A percentile compares a stretch with the other conserved stretches of the same genome.
These are phyloP conservation scores for Globisporangium nunn DNA, from an alignment of 352 stramenopile genomes.

Conservation along the genomic window DNA sequence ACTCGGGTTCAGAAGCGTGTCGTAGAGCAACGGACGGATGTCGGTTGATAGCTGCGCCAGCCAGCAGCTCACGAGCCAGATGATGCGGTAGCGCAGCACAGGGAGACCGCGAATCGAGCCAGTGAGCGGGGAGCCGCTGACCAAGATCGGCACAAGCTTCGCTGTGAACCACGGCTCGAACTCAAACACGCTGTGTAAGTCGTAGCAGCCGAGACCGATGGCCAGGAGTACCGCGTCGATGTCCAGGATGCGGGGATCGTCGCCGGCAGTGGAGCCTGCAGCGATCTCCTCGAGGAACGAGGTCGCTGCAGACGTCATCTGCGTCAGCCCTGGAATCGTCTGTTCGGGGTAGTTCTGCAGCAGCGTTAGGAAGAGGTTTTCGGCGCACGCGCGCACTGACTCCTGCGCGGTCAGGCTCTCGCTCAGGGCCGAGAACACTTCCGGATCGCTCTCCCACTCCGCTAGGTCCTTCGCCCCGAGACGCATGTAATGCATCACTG, in stretches of 20 bases:
- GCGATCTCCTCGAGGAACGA: conserved; percentile 39
- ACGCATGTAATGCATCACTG: conserved; percentile 76
- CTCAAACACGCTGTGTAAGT: conserved; percentile 82
- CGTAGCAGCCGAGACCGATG: conserved; percentile 77
- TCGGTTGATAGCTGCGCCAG: conserved; percentile 67
- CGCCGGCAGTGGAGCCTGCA: conserved; percentile 3
- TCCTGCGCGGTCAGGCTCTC: conserved; percentile 76
- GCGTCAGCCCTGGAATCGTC: conserved; percentile 60
- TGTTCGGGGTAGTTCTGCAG: conserved; percentile 65
- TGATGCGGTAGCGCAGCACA: conserved; percentile 64
- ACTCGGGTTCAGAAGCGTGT: conserved; percentile 47
- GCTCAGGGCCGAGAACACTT: conserved; percentile 53
- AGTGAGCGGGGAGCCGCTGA: conserved; percentile 17
- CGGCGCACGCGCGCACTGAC: conserved; percentile 69
- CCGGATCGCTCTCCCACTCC: conserved; percentile 64
- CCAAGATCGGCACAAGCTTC: conserved; percentile 66
- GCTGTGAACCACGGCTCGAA: conserved; percentile 83
- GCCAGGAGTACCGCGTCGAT: conserved; percentile 77
- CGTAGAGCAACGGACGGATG: conserved; percentile 71
- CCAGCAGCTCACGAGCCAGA: conserved; percentile 87
- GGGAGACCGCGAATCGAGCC: conserved; percentile 44
- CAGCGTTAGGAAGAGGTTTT: conserved; percentile 81
- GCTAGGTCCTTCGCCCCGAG: conserved; percentile 49
- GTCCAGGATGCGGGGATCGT: conserved; percentile 41
- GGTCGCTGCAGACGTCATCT: conserved; percentile 51